Evolutionary conservation across 768 basidiomycete species (phyloP).

Genomic region (Lentinula aciculospora): DNA sequence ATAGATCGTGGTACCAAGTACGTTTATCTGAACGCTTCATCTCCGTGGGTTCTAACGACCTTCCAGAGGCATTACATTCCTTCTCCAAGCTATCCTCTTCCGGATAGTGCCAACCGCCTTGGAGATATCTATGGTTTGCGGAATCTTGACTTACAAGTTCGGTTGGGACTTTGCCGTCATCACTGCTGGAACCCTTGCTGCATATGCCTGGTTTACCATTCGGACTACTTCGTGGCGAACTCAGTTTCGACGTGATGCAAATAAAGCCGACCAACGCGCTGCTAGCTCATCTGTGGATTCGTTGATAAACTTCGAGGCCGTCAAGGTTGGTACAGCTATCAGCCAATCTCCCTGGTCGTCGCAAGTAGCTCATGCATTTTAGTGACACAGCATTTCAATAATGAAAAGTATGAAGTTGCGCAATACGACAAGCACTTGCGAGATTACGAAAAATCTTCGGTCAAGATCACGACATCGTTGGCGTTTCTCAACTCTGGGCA

Average conservation of each 20-base stretch:
- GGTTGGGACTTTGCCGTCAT: slow-evolving; percentile 97
- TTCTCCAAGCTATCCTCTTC: slow-evolving; percentile 89
- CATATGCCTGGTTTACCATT: slow-evolving; percentile 97
- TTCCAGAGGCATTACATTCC: slow-evolving; percentile 88
- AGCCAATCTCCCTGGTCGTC: not conserved
- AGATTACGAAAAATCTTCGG: slow-evolving; percentile 84
- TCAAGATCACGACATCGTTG: slow-evolving; percentile 93
- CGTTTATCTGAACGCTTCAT: slow-evolving; percentile 15
- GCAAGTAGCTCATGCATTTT: slow-evolving; percentile 5
- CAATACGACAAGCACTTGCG: slow-evolving; percentile 90
- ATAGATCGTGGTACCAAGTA: slow-evolving; percentile 98
- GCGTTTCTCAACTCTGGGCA: slow-evolving; percentile 95
- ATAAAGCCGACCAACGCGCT: slow-evolving; percentile 94
- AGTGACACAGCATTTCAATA: slow-evolving; percentile 83
- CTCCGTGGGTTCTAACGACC: not conserved
- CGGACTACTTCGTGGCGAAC: slow-evolving; percentile 97
- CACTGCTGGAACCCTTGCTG: slow-evolving; percentile 75
- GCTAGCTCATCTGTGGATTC: slow-evolving; percentile 93
- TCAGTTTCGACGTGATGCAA: slow-evolving; percentile 89
- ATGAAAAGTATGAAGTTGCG: slow-evolving; percentile 84
- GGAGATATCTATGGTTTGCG: slow-evolving; percentile 95
- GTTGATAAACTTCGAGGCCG: slow-evolving; percentile 96
- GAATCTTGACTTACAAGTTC: slow-evolving; percentile 95
- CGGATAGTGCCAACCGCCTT: slow-evolving; percentile 94
- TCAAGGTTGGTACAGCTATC: slow-evolving; percentile 59